phyloP scores from a whole-genome alignment of 768 basidiomycete genomes.

The Termitomyces sp. region DNA sequence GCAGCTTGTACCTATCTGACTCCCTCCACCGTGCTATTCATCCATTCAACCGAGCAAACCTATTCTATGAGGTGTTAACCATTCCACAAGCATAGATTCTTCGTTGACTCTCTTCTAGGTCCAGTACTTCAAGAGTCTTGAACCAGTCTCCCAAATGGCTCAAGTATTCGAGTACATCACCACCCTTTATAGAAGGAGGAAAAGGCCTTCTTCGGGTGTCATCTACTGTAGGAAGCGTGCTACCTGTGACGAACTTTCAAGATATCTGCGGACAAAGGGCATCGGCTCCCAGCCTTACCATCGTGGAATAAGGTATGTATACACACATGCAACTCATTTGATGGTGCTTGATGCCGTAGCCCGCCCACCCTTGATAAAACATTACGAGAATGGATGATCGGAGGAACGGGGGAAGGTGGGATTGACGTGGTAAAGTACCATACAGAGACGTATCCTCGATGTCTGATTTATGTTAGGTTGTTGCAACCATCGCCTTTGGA shows the following conservation, averaged over 20 bases:
- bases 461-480: conserved; percentile 40
- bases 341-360: conserved; percentile 25
- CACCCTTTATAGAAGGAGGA: conserved; percentile 55
- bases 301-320: conserved; percentile 67
- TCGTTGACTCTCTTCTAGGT: conserved; percentile 38
- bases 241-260: conserved; percentile 66
- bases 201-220: conserved; percentile 63
- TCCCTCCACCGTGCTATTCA: conserved; percentile 63
- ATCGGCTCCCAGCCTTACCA: conserved; percentile 73
- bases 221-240: conserved; percentile 71
- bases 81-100: neutral
- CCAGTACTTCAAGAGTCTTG: conserved; percentile 54
- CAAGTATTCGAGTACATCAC: conserved; percentile 67
- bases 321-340: too few relatives aligned
- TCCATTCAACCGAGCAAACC: conserved; percentile 77
- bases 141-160: conserved; percentile 52
- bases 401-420: conserved; percentile 46
- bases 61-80: conserved; percentile 73
- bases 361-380: conserved; percentile 51
- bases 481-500: conserved; percentile 82
- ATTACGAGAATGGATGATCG: conserved; percentile 55
- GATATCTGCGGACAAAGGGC: conserved; percentile 62
- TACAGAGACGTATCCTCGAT: neutral
- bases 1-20: conserved; percentile 56
- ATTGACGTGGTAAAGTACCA: conserved; percentile 56